phyloP scores from a whole-genome alignment of 1,284 basidiomycete genomes.

The Clitocybe nebularis region DNA sequence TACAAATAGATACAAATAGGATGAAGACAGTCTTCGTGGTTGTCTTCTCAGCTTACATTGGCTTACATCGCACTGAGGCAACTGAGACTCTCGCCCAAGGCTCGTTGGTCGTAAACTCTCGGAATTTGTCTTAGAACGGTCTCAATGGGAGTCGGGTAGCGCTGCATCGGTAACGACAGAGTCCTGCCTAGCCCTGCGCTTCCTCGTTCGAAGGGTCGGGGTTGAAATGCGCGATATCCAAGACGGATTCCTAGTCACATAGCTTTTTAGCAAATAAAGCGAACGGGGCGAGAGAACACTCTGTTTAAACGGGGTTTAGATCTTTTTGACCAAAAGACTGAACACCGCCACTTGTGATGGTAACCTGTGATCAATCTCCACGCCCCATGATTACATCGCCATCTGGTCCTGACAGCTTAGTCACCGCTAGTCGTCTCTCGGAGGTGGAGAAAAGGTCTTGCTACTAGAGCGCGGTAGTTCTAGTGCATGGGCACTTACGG shows the following conservation, averaged over 20 bases:
- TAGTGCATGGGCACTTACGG: slow-evolving; percentile 53
- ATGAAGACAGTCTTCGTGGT: neutral
- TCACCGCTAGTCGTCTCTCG: slow-evolving; percentile 52
- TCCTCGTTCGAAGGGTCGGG: slow-evolving; percentile 93
- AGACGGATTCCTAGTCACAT: slow-evolving; percentile 62
- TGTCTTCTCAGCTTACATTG: slow-evolving; percentile 2
- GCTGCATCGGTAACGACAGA: slow-evolving; percentile 92
- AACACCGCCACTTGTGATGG: slow-evolving; percentile 5
- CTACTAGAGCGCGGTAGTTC: slow-evolving; percentile 61
- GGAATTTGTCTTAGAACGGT: slow-evolving; percentile 95
- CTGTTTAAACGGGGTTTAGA: slow-evolving; percentile 97
- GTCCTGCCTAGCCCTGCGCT: slow-evolving; percentile 87
- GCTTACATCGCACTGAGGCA: slow-evolving; percentile 42
- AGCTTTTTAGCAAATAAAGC: neutral
- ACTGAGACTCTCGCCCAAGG: slow-evolving; percentile 73
- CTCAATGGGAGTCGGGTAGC: slow-evolving; percentile 84
- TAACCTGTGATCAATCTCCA: too few species aligned
- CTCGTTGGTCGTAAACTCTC: slow-evolving; percentile 82
- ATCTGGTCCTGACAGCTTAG: slow-evolving; percentile 44
- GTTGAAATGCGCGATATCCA: slow-evolving; percentile 90
- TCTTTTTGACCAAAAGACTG: slow-evolving; percentile 89
- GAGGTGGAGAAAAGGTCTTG: slow-evolving; percentile 61
- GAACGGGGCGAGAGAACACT: slow-evolving; percentile 59
- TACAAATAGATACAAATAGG: neutral
- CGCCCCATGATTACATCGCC: slow-evolving; percentile 59